Conservation (phyloP, 768 basidiomycete genomes). For the Rhodotorula sphaerocarpa region DNA sequence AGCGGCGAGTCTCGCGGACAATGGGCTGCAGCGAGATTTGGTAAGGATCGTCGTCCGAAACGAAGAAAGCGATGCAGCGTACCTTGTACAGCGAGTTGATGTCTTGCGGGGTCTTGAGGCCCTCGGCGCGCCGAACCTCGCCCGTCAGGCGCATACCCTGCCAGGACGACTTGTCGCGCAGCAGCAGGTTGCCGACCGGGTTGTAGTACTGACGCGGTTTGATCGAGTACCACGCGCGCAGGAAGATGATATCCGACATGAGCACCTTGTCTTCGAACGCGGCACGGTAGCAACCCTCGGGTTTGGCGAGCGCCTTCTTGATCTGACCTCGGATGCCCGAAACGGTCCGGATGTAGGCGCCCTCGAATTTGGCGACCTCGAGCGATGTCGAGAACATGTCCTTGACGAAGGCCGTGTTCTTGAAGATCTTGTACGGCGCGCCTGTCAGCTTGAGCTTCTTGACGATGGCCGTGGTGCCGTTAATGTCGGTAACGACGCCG, state of each 20-base stretch:
- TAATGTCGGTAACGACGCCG: constrained; percentile 87
- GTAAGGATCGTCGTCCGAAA: background rate
- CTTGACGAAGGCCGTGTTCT: constrained; percentile 95
- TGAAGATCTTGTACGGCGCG: constrained; percentile 92
- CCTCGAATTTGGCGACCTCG: constrained; percentile 97
- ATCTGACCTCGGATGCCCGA: constrained; percentile 93
- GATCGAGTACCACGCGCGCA: constrained; percentile 93
- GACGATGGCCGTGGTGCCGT: constrained; percentile 85
- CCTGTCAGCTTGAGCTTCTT: constrained; percentile 98
- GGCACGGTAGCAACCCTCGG: constrained; percentile 88
- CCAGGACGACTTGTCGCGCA: constrained; percentile 71
- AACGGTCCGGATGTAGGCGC: constrained; percentile 89
- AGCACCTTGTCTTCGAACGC: constrained; percentile 97
- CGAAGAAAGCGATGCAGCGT: constrained; percentile 17
- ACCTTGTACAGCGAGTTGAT: constrained; percentile 82
- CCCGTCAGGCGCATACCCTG: constrained; percentile 92
- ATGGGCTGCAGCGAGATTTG: constrained; percentile 48
- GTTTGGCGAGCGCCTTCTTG: constrained; percentile 90
- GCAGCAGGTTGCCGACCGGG: constrained; percentile 81
- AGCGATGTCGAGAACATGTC: constrained; percentile 92
- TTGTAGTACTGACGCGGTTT: constrained; percentile 94
- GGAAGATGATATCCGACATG: constrained; percentile 90
- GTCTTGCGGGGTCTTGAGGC: constrained; percentile 67
- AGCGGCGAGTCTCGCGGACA: constrained; percentile 68
- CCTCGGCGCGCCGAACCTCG: constrained; percentile 77